Conservation (phyloP, 139 green algal species). For the Ettlia oleoabundans region DNA sequence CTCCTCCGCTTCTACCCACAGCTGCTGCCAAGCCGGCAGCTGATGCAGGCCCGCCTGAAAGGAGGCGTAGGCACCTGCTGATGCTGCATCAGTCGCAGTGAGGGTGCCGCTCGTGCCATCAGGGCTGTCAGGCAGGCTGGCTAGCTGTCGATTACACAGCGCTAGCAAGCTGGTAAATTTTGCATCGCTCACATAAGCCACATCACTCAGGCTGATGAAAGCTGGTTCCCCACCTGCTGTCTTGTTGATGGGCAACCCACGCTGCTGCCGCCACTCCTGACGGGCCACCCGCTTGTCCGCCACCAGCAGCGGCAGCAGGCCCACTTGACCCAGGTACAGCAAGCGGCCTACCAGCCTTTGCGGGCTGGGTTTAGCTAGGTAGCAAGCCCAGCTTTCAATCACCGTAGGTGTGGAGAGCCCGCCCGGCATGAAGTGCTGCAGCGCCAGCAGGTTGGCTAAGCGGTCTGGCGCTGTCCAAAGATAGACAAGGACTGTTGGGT, state of each 20-base stretch:
- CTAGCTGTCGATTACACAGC: too few species aligned
- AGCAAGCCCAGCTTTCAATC: neutral
- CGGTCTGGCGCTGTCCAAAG: neutral
- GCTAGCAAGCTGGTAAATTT: neutral
- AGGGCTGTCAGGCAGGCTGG: too few species aligned
- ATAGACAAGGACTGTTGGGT: neutral
- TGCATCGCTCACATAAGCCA: neutral
- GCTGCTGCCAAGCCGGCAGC: neutral
- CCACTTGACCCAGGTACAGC: conserved; percentile 4
- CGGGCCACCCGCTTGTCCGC: neutral
- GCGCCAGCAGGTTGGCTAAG: neutral
- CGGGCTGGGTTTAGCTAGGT: neutral
- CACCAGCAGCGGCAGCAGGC: conserved; percentile 13
- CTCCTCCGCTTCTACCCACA: neutral
- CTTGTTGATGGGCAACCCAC: neutral
- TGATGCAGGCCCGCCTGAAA: neutral
- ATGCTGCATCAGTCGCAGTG: too few species aligned
- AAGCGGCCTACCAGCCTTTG: neutral
- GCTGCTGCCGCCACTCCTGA: conserved; percentile 4
- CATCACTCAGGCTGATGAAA: neutral
- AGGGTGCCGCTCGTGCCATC: too few species aligned
- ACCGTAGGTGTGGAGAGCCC: neutral
- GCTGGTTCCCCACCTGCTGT: neutral
- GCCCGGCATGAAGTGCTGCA: neutral
- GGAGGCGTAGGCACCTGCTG: neutral